Conservation (phyloP, 371 early-diverging fungal genomes). For the Massospora cicadina region DNA sequence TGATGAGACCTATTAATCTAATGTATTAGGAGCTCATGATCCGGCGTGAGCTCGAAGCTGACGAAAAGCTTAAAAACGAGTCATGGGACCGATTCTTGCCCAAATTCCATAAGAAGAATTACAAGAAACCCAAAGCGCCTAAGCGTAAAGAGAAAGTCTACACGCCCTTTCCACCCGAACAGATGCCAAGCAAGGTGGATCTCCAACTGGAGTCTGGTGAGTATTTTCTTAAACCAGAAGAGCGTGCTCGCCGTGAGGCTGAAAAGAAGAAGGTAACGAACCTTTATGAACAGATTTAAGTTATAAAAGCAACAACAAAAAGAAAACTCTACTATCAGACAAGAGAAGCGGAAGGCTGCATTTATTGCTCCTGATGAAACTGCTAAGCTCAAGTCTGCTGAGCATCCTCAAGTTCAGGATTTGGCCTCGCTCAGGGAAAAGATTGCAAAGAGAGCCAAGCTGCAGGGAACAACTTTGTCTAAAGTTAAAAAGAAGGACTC, state of each 20-base stretch:
- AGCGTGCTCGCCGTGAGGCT: constrained; percentile 31
- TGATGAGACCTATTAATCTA: not conserved
- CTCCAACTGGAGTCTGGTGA: constrained; percentile 88
- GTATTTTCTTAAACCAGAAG: constrained; percentile 69
- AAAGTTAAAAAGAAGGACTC: not conserved
- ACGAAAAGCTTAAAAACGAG: constrained; percentile 84
- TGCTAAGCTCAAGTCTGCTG: constrained; percentile 4
- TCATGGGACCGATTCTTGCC: constrained; percentile 99
- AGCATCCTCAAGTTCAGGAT: not conserved
- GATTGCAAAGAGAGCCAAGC: not conserved
- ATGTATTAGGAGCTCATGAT: constrained; percentile 81
- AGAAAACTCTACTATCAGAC: constrained; percentile 33
- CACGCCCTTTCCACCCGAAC: constrained; percentile 84
- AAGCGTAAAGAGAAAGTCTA: constrained; percentile 39
- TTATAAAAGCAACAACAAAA: constrained; percentile 27
- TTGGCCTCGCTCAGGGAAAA: constrained; percentile 4
- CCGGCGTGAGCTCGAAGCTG: constrained; percentile 93
- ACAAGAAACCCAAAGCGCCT: constrained; percentile 55
- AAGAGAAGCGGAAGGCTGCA: constrained; percentile 41
- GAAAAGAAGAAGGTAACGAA: constrained; percentile 37
- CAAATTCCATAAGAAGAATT: constrained; percentile 85
- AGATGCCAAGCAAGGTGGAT: constrained; percentile 70
- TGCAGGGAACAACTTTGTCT: not conserved
- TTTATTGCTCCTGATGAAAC: constrained; percentile 59
- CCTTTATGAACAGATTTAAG: not conserved